phyloP scores from a whole-genome alignment of 495 filamentous ascomycete genomes.

The Aspergillus coremiiformis region DNA sequence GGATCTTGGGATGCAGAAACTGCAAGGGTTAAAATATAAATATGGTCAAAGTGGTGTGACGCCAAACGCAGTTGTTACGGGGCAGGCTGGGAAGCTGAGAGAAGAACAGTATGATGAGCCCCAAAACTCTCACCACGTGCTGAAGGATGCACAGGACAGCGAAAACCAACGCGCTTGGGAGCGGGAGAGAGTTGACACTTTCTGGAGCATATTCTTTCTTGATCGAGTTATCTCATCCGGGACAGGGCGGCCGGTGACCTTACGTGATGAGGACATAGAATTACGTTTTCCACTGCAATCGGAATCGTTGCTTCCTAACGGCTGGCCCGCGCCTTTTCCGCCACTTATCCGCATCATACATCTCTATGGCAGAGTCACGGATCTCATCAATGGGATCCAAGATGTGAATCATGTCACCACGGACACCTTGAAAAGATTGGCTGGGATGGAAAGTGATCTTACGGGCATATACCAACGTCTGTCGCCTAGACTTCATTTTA shows the following conservation, averaged over 20 bases:
- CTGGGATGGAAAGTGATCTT: slow-evolving; percentile 67
- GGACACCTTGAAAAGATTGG: slow-evolving; percentile 60
- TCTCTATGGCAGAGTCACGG: slow-evolving; percentile 73
- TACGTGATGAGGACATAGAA: slow-evolving; percentile 76
- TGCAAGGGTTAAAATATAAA: slow-evolving; percentile 64
- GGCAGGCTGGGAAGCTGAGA: slow-evolving; percentile 34
- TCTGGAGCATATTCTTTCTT: slow-evolving; percentile 81
- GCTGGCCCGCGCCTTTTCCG: slow-evolving; percentile 70
- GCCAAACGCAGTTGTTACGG: slow-evolving; percentile 44
- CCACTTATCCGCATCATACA: slow-evolving; percentile 74
- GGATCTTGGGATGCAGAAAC: slow-evolving; percentile 73
- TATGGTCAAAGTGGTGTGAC: slow-evolving; percentile 48
- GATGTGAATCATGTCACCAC: slow-evolving; percentile 65
- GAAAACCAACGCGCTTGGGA: slow-evolving; percentile 48
- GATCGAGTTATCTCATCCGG: slow-evolving; percentile 81
- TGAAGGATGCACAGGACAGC: slow-evolving; percentile 13
- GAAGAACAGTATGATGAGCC: slow-evolving; percentile 39
- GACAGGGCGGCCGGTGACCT: slow-evolving; percentile 69
- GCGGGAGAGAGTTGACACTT: slow-evolving; percentile 70
- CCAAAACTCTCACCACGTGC: slow-evolving; percentile 20
- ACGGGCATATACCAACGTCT: slow-evolving; percentile 71
- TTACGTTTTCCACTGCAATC: slow-evolving; percentile 61
- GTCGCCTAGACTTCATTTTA: slow-evolving; percentile 66
- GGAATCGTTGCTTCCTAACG: slow-evolving; percentile 47
- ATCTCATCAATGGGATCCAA: slow-evolving; percentile 75